Evolutionary conservation across 2,329 filamentous ascomycete genomes (phyloP).

Genomic region (Botrytis porri): DNA sequence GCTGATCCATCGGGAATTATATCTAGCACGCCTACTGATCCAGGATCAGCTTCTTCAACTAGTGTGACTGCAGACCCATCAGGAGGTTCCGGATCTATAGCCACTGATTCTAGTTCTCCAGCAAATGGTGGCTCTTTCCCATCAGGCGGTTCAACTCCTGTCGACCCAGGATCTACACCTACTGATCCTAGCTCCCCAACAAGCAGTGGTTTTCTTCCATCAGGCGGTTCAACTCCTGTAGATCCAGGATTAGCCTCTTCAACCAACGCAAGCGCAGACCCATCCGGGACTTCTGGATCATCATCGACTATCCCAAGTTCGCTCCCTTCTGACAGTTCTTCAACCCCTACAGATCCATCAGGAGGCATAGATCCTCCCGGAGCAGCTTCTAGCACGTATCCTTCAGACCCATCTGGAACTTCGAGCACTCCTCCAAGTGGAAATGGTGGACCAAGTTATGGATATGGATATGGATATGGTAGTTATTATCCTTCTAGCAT

Average conservation of each 20-base stretch:
- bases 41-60: neutral
- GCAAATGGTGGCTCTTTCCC: neutral
- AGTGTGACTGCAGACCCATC: neutral
- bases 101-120: neutral
- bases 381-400: neutral
- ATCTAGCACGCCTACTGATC: neutral
- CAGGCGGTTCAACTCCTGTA: neutral
- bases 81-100: neutral
- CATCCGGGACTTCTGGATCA: neutral
- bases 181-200: neutral
- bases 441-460: neutral
- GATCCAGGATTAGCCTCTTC: neutral
- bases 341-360: neutral
- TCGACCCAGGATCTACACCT: neutral
- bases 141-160: neutral
- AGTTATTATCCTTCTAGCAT: neutral
- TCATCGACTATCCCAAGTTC: neutral
- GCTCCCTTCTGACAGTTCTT: neutral
- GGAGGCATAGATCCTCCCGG: neutral
- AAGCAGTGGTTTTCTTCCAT: neutral
- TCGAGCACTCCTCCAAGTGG: neutral
- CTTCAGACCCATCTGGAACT: neutral
- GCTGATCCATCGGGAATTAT: neutral
- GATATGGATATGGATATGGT: constrained; percentile 2
- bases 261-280: neutral